Evolutionary conservation across 2,329 filamentous ascomycete genomes (phyloP), one percentile per base, ranked within the genome.

Genomic region (Aspergillus sp.): DNA sequence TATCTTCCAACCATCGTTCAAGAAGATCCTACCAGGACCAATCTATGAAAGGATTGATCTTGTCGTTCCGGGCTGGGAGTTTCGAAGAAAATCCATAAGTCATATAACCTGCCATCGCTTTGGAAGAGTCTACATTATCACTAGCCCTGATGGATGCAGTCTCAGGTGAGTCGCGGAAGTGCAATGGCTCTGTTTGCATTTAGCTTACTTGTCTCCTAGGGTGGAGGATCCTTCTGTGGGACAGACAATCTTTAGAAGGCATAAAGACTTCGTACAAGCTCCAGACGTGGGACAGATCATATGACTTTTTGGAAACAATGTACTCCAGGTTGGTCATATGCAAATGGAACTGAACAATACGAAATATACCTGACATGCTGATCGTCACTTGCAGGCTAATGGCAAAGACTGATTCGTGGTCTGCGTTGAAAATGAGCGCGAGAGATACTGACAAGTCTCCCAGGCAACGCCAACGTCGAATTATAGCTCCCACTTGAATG

Each of bases 401-500:
- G 66, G 67, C 5, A 61, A 66, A 32, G 59, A 62, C 20, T 66
- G 70, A 69, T 59, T 63, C 45, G 24, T 50, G n/a, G 19, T 19
- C 14, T 22, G 17, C 35, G 14, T 47, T 30, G 3, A 13, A 14
- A 20, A 4, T 5, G 14, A 30, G 19, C 14, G 20, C 14, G n/a
- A n/a, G 16, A 19, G 9, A 42, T 42, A 42, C 40, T 42, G 40
- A 19, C 11, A 19, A 20, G 5, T 24, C 11, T 20, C 42, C 8
- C 55, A 67, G 68, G 64, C 61, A 52, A 50, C 64, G 69, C 7
- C 69, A 73, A 41, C 66, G 72, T 3, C 65, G 65, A 19, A 60
- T 74, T 33, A 62, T 73, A 17, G 69, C 70, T 2, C 62, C 6
- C 65, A 67, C 40, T 60, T 74, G 9, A 69, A 73, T 49, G 72